Conservation (phyloP, 2,329 filamentous ascomycete species). For the Reticulascus tulasneorum region DNA sequence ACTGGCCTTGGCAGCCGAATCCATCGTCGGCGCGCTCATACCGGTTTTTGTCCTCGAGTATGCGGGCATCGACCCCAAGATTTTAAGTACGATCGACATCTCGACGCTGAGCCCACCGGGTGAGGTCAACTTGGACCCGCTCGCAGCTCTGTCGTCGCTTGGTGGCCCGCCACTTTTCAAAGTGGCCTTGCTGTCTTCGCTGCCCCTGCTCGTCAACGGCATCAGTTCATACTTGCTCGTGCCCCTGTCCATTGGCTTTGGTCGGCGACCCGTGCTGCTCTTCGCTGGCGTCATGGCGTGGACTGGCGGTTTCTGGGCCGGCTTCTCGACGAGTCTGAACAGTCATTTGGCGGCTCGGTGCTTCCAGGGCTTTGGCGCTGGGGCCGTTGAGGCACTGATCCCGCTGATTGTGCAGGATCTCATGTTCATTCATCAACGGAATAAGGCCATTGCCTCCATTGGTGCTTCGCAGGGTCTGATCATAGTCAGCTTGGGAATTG, state of each 20-base stretch:
- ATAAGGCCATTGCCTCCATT: slow-evolving; percentile 26
- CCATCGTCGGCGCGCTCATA: slow-evolving; percentile 24
- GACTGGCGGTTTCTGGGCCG: slow-evolving; percentile 32
- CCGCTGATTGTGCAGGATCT: slow-evolving; percentile 35
- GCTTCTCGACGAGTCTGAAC: slow-evolving; percentile 23
- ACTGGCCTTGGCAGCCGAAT: slow-evolving; percentile 13
- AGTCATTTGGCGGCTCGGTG: slow-evolving; percentile 28
- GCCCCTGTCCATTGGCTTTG: slow-evolving; percentile 31
- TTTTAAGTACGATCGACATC: slow-evolving; percentile 20
- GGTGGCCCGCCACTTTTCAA: slow-evolving; percentile 23
- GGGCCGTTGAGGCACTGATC: slow-evolving; percentile 30
- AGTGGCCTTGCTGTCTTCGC: slow-evolving; percentile 26
- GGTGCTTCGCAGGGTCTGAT: slow-evolving; percentile 24
- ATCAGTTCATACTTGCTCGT: slow-evolving; percentile 31
- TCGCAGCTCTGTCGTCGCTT: slow-evolving; percentile 24
- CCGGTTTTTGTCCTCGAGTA: slow-evolving; percentile 32
- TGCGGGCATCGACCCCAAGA: slow-evolving; percentile 25
- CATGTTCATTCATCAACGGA: slow-evolving; percentile 34
- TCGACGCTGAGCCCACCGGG: slow-evolving; percentile 11
- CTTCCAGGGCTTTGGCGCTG: slow-evolving; percentile 30
- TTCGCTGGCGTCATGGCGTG: slow-evolving; percentile 27
- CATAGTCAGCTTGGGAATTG: slow-evolving; percentile 23
- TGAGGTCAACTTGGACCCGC: slow-evolving; percentile 18
- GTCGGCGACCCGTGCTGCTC: slow-evolving; percentile 31
- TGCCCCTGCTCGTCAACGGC: slow-evolving; percentile 31